These are phyloP conservation scores for Mycena capillaripes DNA, from an alignment of 768 basidiomycete species.

Conservation along the genomic window DNA sequence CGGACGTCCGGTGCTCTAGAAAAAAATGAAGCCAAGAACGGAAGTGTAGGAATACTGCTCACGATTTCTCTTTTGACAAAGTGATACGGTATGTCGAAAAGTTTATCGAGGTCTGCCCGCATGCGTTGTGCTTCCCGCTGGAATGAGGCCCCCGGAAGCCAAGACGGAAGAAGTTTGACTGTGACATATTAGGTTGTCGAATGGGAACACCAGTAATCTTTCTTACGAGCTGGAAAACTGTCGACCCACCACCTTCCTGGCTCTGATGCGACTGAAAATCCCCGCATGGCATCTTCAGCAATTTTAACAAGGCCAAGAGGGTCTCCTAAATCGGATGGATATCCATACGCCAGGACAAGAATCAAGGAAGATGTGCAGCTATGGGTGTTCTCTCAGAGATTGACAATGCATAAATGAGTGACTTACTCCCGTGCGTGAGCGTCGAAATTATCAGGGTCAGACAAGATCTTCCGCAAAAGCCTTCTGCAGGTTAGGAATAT, in stretches of 20 bases:
- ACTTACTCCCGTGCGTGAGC: slow-evolving; percentile 22
- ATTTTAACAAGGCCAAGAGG: slow-evolving; percentile 46
- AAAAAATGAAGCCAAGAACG: background rate
- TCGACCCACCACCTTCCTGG: slow-evolving; percentile 50
- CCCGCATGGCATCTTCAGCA: slow-evolving; percentile 50
- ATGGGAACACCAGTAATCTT: slow-evolving; percentile 14
- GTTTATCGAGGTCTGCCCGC: slow-evolving; percentile 42
- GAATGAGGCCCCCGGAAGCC: slow-evolving; percentile 49
- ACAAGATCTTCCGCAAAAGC: slow-evolving; percentile 18
- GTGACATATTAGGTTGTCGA: background rate
- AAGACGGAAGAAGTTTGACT: slow-evolving; percentile 49
- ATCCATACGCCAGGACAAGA: slow-evolving; percentile 43
- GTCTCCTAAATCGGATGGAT: slow-evolving; percentile 36
- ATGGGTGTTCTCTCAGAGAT: background rate
- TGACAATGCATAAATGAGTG: background rate
- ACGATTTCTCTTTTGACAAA: slow-evolving; percentile 48
- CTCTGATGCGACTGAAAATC: slow-evolving; percentile 49
- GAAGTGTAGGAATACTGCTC: background rate
- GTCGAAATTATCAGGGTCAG: slow-evolving; percentile 25
- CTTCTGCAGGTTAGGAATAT: background rate
- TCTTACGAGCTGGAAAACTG: slow-evolving; percentile 43
- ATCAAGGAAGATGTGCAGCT: slow-evolving; percentile 43
- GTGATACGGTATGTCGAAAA: slow-evolving; percentile 47
- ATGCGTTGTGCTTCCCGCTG: slow-evolving; percentile 41
- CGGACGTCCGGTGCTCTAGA: slow-evolving; percentile 35